Base-by-base conservation (phyloP, 352 stramenopile species). In the Phytophthora citricola region DNA sequence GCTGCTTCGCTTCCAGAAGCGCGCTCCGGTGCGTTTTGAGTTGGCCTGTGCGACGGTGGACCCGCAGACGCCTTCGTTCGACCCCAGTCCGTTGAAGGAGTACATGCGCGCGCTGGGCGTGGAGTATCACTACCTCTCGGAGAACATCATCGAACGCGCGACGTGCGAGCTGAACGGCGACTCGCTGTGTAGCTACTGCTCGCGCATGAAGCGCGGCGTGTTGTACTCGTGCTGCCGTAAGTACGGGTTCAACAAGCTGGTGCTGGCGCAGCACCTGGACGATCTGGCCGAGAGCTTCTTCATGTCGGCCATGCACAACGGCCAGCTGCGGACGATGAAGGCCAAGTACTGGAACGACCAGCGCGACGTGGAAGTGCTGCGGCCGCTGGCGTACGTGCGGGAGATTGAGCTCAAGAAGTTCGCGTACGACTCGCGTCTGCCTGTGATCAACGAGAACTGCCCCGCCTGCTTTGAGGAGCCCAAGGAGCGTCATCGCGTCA, bases 371-470 rank as follows among this genome's bases (percentile, higher is more conserved):
- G 83, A 95, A 36, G 90, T 99, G 14, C 98, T 99, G 40, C 92
- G 97, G 4, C 97, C 97, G 15, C 78, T 99, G 20, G 95, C 93
- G 3, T 99, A 99, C 77, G 93, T 95, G 45, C 92, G 97, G 20
- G 97, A 99, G 81, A 86, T 89, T 53, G 78, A 97, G 43, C 93
- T 97, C 58, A 97, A 97, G 64, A 75, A 83, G 40, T 92, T 92
- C 63, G 83, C 83, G 34, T 87, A 87, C 50, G 82, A 89, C 54
- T 91, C 90, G 41, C 89, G 95, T 14, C 77, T 99, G 17, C 97
- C 97, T 6, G 87, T 99, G 26, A 99, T 99, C 59, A 99, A 99
- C 72, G 97, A 99, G 73, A 99, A 99, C 78, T 99, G 97, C 65
- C 97, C 97, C 11, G 97, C 97, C 10, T 99, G 97, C 80, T 99